These are phyloP conservation scores for Apiotrichum montevideense DNA, from an alignment of 1,284 basidiomycete genomes.

Conservation along the genomic window DNA sequence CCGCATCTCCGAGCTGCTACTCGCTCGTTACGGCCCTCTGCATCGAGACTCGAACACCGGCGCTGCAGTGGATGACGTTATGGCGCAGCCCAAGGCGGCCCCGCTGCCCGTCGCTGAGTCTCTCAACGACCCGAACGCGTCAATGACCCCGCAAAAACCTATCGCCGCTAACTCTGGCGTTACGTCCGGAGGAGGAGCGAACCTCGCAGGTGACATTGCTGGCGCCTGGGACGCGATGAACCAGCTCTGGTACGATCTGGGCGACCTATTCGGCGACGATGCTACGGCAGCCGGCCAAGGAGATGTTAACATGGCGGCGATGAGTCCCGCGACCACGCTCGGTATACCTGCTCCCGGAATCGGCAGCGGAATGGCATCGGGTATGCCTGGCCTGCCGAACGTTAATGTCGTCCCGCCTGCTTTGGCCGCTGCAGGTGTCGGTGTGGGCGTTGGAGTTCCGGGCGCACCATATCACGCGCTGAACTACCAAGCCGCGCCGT, in stretches of 20 bases:
- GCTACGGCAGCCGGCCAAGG: background rate
- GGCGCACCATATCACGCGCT: background rate
- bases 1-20: slow-evolving; percentile 18
- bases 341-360: background rate
- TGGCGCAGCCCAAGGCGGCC: background rate
- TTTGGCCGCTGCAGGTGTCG: background rate
- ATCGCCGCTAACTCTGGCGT: background rate
- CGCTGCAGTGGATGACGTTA: background rate
- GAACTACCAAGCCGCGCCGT: background rate
- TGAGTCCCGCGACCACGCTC: background rate
- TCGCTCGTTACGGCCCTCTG: slow-evolving; percentile 18
- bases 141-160: background rate
- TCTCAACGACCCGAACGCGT: background rate
- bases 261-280: slow-evolving; percentile 23
- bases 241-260: slow-evolving; percentile 28
- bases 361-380: background rate
- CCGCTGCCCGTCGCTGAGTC: background rate
- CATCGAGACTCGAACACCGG: background rate
- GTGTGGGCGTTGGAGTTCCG: background rate
- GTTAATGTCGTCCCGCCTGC: background rate
- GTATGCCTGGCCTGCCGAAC: background rate
- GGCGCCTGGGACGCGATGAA: slow-evolving; percentile 31
- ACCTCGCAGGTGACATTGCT: slow-evolving; percentile 7
- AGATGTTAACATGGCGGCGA: background rate
- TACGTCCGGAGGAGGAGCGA: background rate